Evolutionary conservation across 305 asterid species (phyloP), one percentile per base, ranked within the genome.

Genomic region (Fraxinus latifolia): DNA sequence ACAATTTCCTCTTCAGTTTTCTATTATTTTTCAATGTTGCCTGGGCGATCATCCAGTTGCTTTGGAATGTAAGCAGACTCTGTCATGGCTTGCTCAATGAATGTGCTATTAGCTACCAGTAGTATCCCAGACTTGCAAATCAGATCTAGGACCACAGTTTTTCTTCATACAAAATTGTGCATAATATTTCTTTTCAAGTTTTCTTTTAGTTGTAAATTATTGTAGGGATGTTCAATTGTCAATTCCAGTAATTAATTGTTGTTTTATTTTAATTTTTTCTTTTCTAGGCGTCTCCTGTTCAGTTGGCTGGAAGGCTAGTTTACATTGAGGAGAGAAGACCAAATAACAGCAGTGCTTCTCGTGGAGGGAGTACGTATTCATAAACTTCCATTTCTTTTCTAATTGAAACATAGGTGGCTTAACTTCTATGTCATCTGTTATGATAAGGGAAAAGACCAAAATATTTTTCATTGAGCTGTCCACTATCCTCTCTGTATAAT

Each of bases 201-300:
- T 55, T 55, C 65, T 55, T 5, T 55, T 55, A 17, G 67, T 55
- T 17, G 9, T 17, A 17, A 55, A 55, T 55, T 55, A 5, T 55
- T 55, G 67, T 55, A 17, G 27, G 27, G 27, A 17, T 17, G 27
- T 55, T 55, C 67, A 55, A 55, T 17, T 55, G 14, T 60, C 29
- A 23, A 19, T 19, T 8, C 32, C 32, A 8, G 71, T 8, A 21
- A 23, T 60, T 60, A 19, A 7, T 19, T 21, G 5, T 60, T 60
- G 14, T 8, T 60, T 60, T 60, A 19, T 60, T 60, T 25, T 50
- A 9, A 14, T 37, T 27, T 36, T 50, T 17, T 17, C 53, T 12
- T 70, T 34, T 72, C n/a, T 65, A 89, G 92, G 92, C 90, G 31
- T 89, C 92, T 29, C 92, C 91, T 1, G 53, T 87, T 76, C 86